These are phyloP conservation scores for Pelagomonas calceolata DNA, from an alignment of 108 stramenopile genomes.

Conservation along the genomic window DNA sequence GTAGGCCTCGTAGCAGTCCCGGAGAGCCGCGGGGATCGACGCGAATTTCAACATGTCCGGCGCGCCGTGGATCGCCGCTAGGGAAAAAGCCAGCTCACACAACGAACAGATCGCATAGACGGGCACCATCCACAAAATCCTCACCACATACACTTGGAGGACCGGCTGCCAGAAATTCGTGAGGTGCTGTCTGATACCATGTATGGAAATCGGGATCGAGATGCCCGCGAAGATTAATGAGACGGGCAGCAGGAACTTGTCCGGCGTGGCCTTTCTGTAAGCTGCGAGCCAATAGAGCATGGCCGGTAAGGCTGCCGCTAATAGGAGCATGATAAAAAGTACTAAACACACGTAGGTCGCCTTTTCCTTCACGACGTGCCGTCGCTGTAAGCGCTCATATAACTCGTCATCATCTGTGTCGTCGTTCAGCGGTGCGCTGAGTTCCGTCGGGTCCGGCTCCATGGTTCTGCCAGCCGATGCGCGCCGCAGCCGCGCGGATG, in stretches of 20 bases:
- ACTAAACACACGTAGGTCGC: background rate
- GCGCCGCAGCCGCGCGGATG: no score
- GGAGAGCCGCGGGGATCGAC: background rate
- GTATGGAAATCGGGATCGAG: conserved; percentile 61
- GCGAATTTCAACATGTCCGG: background rate
- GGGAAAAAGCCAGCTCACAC: background rate
- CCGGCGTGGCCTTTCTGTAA: no score
- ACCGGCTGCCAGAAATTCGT: conserved; percentile 78
- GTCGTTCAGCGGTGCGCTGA: no score
- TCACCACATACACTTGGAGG: conserved; percentile 66
- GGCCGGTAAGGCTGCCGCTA: background rate
- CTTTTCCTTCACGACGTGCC: background rate
- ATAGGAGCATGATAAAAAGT: background rate
- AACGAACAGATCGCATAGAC: background rate
- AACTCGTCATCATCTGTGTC: no score
- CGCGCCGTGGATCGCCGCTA: background rate
- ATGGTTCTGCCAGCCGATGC: no score
- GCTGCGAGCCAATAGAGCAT: background rate
- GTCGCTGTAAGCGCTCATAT: no score
- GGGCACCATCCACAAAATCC: conserved; percentile 77
- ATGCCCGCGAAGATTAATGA: background rate
- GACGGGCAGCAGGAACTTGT: background rate
- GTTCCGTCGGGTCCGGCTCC: no score
- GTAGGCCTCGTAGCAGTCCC: conserved; percentile 9
- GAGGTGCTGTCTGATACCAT: conserved; percentile 67